Evolutionary conservation across 768 basidiomycete genomes (phyloP).

Genomic region (Phallus indusiatus): DNA sequence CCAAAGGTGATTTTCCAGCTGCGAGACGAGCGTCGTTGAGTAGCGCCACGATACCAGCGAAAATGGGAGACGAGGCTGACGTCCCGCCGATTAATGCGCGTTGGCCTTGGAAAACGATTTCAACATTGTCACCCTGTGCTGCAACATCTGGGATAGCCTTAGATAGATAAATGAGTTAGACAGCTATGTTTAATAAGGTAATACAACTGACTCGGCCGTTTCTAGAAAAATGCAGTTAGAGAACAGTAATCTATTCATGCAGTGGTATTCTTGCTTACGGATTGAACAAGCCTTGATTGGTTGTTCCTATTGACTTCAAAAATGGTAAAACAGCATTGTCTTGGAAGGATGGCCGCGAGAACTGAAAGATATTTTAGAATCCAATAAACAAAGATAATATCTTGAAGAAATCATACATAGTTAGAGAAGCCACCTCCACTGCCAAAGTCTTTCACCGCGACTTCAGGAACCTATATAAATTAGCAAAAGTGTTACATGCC

Average conservation of each 20-base stretch:
- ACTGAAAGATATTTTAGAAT: neutral
- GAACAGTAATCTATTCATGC: too few species aligned
- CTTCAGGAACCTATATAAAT: conserved; percentile 25
- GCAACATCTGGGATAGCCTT: conserved; percentile 1
- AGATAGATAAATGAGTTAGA: neutral
- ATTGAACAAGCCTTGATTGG: conserved; percentile 1
- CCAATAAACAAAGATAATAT: too few species aligned
- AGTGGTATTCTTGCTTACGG: too few species aligned
- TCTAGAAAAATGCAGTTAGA: neutral
- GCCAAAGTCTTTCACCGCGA: conserved; percentile 3
- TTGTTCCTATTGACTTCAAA: neutral
- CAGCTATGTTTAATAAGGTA: neutral
- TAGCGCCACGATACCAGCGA: conserved; percentile 39
- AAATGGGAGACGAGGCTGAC: conserved; percentile 45
- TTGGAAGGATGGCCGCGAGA: conserved; percentile 3
- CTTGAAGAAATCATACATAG: too few species aligned
- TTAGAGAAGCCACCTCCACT: conserved; percentile 7
- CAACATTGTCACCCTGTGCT: conserved; percentile 44
- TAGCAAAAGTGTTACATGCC: conserved; percentile 74
- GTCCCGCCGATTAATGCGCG: conserved; percentile 45
- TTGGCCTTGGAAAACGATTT: conserved; percentile 34
- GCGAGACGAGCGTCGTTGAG: conserved; percentile 48
- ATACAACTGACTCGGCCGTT: conserved; percentile 3
- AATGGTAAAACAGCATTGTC: neutral
- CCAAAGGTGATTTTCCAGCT: conserved; percentile 35